Percentiles rank a stretch among this genome's conserved stretches.
Conservation (phyloP, 805 yeast species). For the Sugiyamaella boreocaroliniensis region DNA sequence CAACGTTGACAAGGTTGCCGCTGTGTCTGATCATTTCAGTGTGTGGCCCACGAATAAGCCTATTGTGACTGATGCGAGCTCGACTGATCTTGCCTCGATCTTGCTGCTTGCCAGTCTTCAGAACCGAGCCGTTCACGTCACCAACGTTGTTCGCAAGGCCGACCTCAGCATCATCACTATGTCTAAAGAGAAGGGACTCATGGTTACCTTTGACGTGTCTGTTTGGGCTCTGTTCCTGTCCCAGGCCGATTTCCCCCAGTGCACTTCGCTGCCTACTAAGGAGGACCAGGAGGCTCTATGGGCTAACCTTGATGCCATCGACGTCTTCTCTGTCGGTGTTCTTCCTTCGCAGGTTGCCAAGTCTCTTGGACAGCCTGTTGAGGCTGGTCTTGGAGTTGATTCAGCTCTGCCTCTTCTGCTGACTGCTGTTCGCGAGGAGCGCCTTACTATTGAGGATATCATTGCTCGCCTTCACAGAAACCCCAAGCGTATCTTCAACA, state of each 20-base stretch:
- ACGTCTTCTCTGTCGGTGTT: constrained; percentile 80
- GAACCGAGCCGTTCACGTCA: constrained; percentile 77
- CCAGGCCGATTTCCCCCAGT: constrained; percentile 58
- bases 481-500: constrained; percentile 75
- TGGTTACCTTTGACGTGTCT: constrained; percentile 85
- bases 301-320: constrained; percentile 65
- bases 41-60: constrained; percentile 82
- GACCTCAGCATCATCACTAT: constrained; percentile 78
- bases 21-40: constrained; percentile 70
- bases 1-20: constrained; percentile 55
- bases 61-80: constrained; percentile 84
- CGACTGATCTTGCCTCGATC: constrained; percentile 89
- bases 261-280: constrained; percentile 67
- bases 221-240: constrained; percentile 72
- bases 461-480: constrained; percentile 66
- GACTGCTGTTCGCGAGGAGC: constrained; percentile 69
- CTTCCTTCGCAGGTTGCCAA: constrained; percentile 68
- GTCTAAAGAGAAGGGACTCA: constrained; percentile 75
- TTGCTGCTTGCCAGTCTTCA: constrained; percentile 83
- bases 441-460: constrained; percentile 66
- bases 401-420: constrained; percentile 79
- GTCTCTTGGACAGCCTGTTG: constrained; percentile 52
- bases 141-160: constrained; percentile 72
- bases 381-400: constrained; percentile 69
- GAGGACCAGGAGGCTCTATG: constrained; percentile 79